Base-by-base conservation (phyloP, 2,329 filamentous ascomycete species). In the Parastagonospora avenae region DNA sequence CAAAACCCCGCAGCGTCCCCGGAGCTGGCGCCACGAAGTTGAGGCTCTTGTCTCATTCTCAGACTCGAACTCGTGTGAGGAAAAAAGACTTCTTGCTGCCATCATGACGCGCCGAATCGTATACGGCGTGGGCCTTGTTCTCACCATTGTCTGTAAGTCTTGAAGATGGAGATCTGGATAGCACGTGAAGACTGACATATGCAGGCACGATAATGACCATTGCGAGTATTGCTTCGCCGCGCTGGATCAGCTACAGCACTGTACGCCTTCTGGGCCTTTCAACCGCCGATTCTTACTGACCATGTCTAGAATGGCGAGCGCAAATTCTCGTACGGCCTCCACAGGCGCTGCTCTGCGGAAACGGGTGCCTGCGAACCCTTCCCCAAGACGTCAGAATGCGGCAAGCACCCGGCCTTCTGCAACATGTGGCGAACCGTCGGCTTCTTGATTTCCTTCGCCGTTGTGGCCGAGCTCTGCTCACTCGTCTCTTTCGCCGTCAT, bases 401-500 rank as follows among this genome's bases (percentile, higher is more conserved):
- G 79, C 48, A 82, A 80, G 62, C 82, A 85, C 45, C 83, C 87
- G 62, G 82, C 85, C 66, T 97, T 97, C 76, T 97, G 94, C 79
- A 89, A 86, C 64, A 89, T 95, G 82, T 99, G 93, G 93, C 84
- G 90, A 52, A 91, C 86, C 24, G 86, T 91, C 31, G 92, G 90
- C 19, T 97, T 97, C 75, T 76, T 96, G 58, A 91, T 96, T 78
- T 90, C 87, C 45, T 90, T 97, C 63, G 84, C 89, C 7, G 84
- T 91, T 32, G 86, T 96, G n/a, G 72, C 94, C 33, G 88, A 96
- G 73, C 82, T 94, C 35, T 91, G 89, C 48, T 86, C 86, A 6
- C 75, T 96, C n/a, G 86, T 96, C 27, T 85, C 87, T 14, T 96
- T 93, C 74, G 67, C 87, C 28, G 84, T 95, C 42, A 85, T 96